Base-by-base conservation (phyloP, 2,329 filamentous ascomycete genomes). In the Fusarium sp. region DNA sequence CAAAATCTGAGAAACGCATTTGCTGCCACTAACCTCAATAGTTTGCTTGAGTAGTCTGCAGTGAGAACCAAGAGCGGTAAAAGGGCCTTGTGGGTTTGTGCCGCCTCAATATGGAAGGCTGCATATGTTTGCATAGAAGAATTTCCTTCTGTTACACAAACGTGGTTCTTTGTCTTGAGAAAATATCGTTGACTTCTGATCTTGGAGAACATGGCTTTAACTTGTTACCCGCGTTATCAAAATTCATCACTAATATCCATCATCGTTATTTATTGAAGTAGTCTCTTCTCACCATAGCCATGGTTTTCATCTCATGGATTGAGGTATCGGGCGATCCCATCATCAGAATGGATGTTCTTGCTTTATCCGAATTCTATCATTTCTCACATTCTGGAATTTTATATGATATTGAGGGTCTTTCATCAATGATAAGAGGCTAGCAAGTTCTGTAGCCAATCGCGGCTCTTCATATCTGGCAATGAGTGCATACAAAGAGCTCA, bases 1-100 rank as follows among this genome's bases (percentile, higher is more conserved):
- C n/a, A n/a, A n/a, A n/a, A n/a, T n/a, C n/a, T n/a, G n/a, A n/a
- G n/a, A n/a, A n/a, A n/a, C n/a, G n/a, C n/a, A n/a, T n/a, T n/a
- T n/a, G n/a, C n/a, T n/a, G n/a, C n/a, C n/a, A n/a, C n/a, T n/a
- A n/a, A n/a, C n/a, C n/a, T n/a, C n/a, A n/a, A n/a, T n/a, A n/a
- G n/a, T n/a, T n/a, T n/a, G 11, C 11, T 29, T 29, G 27, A 4
- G 11, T 11, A 29, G 11, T 29, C 27, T 29, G 6, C 11, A 33
- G 13, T 33, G 31, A 15, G 4, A 33, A 33, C 5, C 14, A 8
- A 35, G 5, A 50, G 25, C 0, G 2, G 0, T 15, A 1, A n/a
- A n/a, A 6, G n/a, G n/a, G 4, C 17, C 1, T 8, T 11, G 7
- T 42, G 5, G 8, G 23, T 0, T 23, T 18, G 37, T 21, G 37